Conservation (phyloP, 768 basidiomycete species). For the Tubosaeta brunneosetosa region DNA sequence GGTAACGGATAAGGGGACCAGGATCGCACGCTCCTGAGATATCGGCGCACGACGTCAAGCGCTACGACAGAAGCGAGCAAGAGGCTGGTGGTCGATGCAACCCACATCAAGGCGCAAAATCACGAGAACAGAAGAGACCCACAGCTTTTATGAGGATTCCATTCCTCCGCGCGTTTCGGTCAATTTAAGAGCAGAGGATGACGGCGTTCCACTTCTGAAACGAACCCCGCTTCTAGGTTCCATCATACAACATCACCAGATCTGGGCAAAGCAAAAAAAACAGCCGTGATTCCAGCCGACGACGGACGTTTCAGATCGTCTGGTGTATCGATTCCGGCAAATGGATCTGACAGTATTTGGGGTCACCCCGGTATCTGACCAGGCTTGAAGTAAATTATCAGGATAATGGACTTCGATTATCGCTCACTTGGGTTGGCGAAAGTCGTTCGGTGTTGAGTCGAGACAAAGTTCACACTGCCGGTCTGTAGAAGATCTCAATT, state of each 20-base stretch:
- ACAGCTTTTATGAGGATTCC: neutral
- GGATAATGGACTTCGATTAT: neutral
- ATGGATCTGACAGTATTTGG: neutral
- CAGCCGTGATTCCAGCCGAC: neutral
- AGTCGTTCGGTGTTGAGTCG: neutral
- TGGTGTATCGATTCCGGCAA: neutral
- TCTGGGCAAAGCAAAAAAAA: neutral
- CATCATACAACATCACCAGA: neutral
- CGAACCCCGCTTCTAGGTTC: neutral
- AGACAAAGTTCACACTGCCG: neutral
- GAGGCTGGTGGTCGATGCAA: constrained; percentile 1
- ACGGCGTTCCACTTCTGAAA: neutral
- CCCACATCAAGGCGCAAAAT: constrained; percentile 4
- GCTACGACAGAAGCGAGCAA: constrained; percentile 5
- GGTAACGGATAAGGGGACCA: constrained; percentile 20
- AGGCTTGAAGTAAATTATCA: neutral
- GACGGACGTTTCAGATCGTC: neutral
- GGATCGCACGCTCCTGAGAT: constrained; percentile 1
- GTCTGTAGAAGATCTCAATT: too few species aligned
- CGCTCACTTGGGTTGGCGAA: neutral
- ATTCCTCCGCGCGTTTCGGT: too few species aligned
- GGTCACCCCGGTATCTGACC: too few species aligned
- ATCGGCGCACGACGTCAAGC: constrained; percentile 6
- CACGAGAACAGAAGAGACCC: neutral
- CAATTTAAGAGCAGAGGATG: neutral